These are phyloP conservation scores for Sonneratia alba DNA, from an alignment of 345 rosid genomes.

Conservation along the genomic window DNA sequence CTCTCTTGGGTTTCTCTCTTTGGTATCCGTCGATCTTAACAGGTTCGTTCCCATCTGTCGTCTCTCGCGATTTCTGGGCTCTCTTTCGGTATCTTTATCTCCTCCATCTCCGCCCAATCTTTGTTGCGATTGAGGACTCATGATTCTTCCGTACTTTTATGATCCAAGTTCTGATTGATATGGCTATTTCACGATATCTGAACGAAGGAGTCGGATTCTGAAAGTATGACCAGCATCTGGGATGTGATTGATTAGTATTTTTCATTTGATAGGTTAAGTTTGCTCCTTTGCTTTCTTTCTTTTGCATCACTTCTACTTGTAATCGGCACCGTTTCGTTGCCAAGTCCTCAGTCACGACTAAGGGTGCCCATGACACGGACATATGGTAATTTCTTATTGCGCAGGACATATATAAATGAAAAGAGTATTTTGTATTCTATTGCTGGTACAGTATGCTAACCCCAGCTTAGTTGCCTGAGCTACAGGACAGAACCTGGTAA, in stretches of 20 bases:
- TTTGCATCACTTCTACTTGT: not conserved
- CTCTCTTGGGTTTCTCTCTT: not conserved
- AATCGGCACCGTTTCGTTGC: not conserved
- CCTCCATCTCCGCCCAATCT: not conserved
- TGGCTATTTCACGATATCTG: not conserved
- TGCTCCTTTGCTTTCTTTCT: not conserved
- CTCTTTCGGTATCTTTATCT: not conserved
- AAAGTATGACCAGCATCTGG: not conserved
- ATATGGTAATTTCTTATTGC: not conserved
- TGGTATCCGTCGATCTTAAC: not conserved
- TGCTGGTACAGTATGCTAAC: not conserved
- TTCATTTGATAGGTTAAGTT: not conserved
- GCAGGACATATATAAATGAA: not conserved
- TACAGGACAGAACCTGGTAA: not conserved
- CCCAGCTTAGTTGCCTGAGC: not conserved
- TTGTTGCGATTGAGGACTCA: not conserved
- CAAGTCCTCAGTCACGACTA: not conserved
- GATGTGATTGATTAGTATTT: not conserved
- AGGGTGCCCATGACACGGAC: not conserved
- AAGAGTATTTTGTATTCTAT: not conserved
- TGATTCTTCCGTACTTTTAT: not conserved
- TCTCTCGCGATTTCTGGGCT: not conserved
- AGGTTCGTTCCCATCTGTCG: not conserved
- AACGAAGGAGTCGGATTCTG: not conserved
- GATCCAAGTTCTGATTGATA: not conserved